Evolutionary conservation across 2,329 filamentous ascomycete species (phyloP), one percentile per base, ranked within the genome.

Genomic region (Colletotrichum aenigma): DNA sequence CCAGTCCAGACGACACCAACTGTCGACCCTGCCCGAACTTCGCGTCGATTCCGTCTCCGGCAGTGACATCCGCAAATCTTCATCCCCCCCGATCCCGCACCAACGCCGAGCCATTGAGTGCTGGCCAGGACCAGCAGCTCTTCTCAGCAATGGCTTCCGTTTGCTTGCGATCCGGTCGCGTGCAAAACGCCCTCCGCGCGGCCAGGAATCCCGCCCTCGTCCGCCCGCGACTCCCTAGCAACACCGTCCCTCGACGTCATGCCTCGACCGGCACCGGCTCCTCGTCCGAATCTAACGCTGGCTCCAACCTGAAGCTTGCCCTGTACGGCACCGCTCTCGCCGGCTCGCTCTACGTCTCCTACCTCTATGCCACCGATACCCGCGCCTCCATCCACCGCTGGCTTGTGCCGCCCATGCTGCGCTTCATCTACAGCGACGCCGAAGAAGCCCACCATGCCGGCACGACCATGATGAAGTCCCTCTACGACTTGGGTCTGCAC

Each of bases 361-460:
- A 93, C 83, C 84, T 94, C 77, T 95, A 95, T 81, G 85, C 88
- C n/a, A 95, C 94, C 70, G 94, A 96, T 82, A 95, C 94, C 8
- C 89, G 94, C 76, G 92, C 94, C 56, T 93, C 92, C 74, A 81
- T 93, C 74, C 94, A 96, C 84, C 90, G 89, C 80, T 95, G 91
- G 84, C 84, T 93, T 34, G 87, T 93, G 16, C 93, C 94, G 3
- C 94, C 90, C 0, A 81, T 92, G 21, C 82, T 97, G 6, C 93
- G 95, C 66, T 85, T 89, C 68, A 74, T 94, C 74, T 94, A 91
- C 83, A 89, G 93, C 6, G 94, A 97, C 80, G 94, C 94, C 74
- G 97, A 99, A 84, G 95, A 98, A 52, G 97, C 96, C n/a, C 97
- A 99, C 83, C 93, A 97, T 81, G 88, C 90, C 26, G 94, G 95